Conservation (phyloP, 805 yeast species). For the Isabelozyma rhagii region DNA sequence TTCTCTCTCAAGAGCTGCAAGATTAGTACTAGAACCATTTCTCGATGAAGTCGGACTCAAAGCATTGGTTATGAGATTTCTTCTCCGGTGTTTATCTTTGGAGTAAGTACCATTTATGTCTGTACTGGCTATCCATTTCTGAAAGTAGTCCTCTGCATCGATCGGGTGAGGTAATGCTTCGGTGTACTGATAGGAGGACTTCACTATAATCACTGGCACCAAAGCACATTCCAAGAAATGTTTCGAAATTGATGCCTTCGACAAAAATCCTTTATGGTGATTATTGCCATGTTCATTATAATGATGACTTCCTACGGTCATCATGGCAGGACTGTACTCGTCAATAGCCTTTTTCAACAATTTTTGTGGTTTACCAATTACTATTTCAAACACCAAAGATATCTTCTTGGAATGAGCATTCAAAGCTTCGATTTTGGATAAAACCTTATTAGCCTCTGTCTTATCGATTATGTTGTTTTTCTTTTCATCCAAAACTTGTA, state of each 20-base stretch:
- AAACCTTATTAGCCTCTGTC: conserved; percentile 20
- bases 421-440: conserved; percentile 29
- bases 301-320: conserved; percentile 42
- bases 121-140: conserved; percentile 27
- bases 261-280: conserved; percentile 23
- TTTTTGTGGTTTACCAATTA: conserved; percentile 40
- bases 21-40: conserved; percentile 13
- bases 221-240: conserved; percentile 41
- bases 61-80: conserved; percentile 6
- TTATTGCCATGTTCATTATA: conserved; percentile 14
- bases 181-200: conserved; percentile 33
- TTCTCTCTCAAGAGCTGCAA: conserved; percentile 10
- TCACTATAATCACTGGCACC: conserved; percentile 43
- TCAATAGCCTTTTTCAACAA: conserved; percentile 35
- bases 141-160: conserved; percentile 32
- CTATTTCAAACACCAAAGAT: conserved; percentile 38
- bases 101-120: conserved; percentile 16
- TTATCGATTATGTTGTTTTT: conserved; percentile 23
- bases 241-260: conserved; percentile 35
- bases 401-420: conserved; percentile 35
- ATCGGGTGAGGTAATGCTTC: conserved; percentile 29
- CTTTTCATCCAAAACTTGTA: conserved; percentile 41
- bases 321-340: conserved; percentile 44
- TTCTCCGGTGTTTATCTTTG: conserved; percentile 15
- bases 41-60: conserved; percentile 17